Percentiles rank a stretch among this genome's conserved stretches.
Evolutionary conservation across 169 alveolate species (phyloP).

Genomic region (Plasmodium gonderi): DNA sequence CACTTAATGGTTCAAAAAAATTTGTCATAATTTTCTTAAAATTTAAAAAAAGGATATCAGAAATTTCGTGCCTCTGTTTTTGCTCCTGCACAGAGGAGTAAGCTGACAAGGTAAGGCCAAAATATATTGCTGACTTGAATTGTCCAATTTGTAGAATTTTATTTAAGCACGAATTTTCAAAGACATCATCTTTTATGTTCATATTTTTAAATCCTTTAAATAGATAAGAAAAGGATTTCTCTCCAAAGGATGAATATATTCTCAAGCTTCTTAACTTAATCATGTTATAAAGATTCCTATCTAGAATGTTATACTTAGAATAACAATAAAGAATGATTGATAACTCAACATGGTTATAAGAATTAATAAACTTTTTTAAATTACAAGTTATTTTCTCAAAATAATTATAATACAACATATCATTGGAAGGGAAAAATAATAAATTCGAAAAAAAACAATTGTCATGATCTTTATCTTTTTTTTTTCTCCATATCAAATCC

Average conservation of each 20-base stretch:
- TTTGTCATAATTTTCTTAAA: neutral
- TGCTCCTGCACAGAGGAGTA: neutral
- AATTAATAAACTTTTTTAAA: neutral
- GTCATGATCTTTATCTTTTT: neutral
- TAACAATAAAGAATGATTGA: slow-evolving; percentile 45
- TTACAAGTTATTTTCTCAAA: neutral
- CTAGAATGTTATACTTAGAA: slow-evolving; percentile 6
- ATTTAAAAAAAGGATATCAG: neutral
- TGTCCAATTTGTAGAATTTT: neutral
- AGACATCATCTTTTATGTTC: slow-evolving; percentile 22
- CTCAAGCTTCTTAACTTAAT: slow-evolving; percentile 23
- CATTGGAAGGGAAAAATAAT: neutral
- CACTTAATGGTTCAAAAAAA: too few species aligned
- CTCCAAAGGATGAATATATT: slow-evolving; percentile 18
- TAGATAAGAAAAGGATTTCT: slow-evolving; percentile 35
- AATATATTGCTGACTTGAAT: neutral
- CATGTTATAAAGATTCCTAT: neutral
- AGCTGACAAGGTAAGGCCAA: slow-evolving; percentile 9
- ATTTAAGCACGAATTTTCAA: slow-evolving; percentile 30
- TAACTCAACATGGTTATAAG: neutral
- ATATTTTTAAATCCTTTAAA: slow-evolving; percentile 44
- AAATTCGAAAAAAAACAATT: neutral
- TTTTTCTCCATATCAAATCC: neutral
- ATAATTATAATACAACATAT: neutral
- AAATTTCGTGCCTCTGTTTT: neutral